These are phyloP conservation scores for Daldinia caldariorum DNA, from an alignment of 495 filamentous ascomycete genomes.

Conservation along the genomic window DNA sequence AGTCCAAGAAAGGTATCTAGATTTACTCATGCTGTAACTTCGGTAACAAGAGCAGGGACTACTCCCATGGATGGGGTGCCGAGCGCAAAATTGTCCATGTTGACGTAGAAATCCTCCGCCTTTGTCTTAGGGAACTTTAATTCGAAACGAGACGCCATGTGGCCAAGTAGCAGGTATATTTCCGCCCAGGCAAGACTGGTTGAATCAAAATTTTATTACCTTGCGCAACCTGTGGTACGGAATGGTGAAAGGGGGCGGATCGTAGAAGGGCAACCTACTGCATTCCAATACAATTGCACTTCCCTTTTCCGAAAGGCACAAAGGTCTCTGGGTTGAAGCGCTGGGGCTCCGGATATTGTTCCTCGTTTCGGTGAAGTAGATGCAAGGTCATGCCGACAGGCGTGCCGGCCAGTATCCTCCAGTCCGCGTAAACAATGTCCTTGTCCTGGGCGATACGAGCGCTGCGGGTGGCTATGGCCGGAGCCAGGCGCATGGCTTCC, in stretches of 20 bases:
- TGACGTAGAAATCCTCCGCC: slow-evolving; percentile 39
- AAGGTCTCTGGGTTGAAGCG: slow-evolving; percentile 50
- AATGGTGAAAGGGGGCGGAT: no score
- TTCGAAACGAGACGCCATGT: slow-evolving; percentile 37
- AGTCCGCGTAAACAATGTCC: slow-evolving; percentile 53
- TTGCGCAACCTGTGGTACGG: background rate
- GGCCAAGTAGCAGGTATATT: slow-evolving; percentile 40
- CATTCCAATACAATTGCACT: slow-evolving; percentile 36
- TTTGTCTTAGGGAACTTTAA: slow-evolving; percentile 35
- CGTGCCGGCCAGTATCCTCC: slow-evolving; percentile 58
- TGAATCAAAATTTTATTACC: background rate
- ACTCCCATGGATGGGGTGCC: slow-evolving; percentile 35
- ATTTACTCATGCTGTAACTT: background rate
- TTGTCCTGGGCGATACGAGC: slow-evolving; percentile 51
- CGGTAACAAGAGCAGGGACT: background rate
- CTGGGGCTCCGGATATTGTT: slow-evolving; percentile 47
- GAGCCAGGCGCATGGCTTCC: slow-evolving; percentile 51
- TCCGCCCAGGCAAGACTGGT: slow-evolving; percentile 47
- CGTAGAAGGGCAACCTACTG: slow-evolving; percentile 18
- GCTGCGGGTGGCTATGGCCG: slow-evolving; percentile 50
- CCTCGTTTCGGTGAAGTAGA: slow-evolving; percentile 46
- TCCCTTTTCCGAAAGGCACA: slow-evolving; percentile 35
- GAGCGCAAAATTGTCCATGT: slow-evolving; percentile 47
- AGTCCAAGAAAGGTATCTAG: no score
- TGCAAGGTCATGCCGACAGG: slow-evolving; percentile 50